A percentile compares a stretch with the other conserved stretches of the same genome.
These are phyloP conservation scores for Ophiocordyceps unilateralis DNA, from an alignment of 2,329 filamentous ascomycete genomes.

Conservation along the genomic window DNA sequence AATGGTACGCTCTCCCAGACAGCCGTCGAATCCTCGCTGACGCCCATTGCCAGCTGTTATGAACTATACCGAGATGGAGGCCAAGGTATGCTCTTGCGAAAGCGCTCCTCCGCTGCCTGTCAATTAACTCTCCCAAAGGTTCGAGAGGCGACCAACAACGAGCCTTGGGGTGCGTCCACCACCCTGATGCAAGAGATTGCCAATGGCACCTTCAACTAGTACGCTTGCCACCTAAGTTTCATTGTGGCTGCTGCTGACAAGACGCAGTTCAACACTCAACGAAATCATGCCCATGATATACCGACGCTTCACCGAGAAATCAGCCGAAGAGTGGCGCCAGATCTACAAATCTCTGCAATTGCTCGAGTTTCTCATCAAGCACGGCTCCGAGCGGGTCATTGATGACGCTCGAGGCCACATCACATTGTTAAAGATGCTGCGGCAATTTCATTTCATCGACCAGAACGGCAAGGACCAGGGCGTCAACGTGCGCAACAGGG, in stretches of 20 bases:
- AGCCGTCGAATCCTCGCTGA: constrained; percentile 11
- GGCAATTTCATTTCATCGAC: constrained; percentile 95
- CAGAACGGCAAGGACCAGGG: constrained; percentile 96
- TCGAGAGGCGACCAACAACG: constrained; percentile 96
- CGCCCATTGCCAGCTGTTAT: constrained; percentile 54
- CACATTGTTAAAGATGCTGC: constrained; percentile 91
- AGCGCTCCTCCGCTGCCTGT: background rate
- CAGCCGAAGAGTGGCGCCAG: constrained; percentile 95
- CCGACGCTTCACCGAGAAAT: constrained; percentile 95
- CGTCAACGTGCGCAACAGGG: constrained; percentile 89
- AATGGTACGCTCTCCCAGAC: constrained; percentile 50
- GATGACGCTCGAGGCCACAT: constrained; percentile 93
- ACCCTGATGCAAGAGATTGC: constrained; percentile 95
- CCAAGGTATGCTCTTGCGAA: constrained; percentile 28
- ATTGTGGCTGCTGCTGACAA: constrained; percentile 5
- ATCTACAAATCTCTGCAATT: constrained; percentile 98
- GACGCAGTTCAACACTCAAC: constrained; percentile 71
- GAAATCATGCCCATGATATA: constrained; percentile 99
- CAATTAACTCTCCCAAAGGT: constrained; percentile 35
- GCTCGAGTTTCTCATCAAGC: constrained; percentile 93
- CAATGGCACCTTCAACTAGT: constrained; percentile 97
- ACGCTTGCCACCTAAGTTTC: constrained; percentile 16
- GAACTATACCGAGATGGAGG: constrained; percentile 94
- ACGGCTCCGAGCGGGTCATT: constrained; percentile 91
- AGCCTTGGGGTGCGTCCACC: constrained; percentile 81